Conservation (phyloP, 2,329 filamentous ascomycete genomes). For the Colletotrichum gigasporum region DNA sequence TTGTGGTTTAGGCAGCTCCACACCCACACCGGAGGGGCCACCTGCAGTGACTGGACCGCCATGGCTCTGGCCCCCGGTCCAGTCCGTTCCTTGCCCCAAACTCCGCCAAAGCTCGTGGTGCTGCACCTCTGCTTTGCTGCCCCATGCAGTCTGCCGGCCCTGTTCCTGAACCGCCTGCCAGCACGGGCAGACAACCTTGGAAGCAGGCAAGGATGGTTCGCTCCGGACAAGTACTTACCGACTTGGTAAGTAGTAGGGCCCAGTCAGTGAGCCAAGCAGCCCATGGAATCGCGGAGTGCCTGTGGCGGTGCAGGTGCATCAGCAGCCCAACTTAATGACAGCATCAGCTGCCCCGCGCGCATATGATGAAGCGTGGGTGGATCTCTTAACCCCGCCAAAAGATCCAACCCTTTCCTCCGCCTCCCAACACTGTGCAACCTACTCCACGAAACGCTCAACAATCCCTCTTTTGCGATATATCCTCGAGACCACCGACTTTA, state of each 20-base stretch:
- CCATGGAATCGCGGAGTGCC: neutral
- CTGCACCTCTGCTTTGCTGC: neutral
- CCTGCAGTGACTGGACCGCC: no score
- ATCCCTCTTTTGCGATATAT: conserved; percentile 3
- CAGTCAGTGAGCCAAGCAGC: neutral
- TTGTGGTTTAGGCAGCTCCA: conserved; percentile 8
- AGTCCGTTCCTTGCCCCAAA: conserved; percentile 6
- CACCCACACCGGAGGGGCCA: neutral
- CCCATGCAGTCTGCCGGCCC: neutral
- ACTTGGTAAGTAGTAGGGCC: no score
- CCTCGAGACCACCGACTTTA: neutral
- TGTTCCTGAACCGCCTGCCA: conserved; percentile 5
- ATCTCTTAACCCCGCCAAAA: conserved; percentile 30
- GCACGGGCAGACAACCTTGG: neutral
- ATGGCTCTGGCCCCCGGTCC: neutral
- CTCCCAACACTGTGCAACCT: conserved; percentile 23
- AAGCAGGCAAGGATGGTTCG: neutral
- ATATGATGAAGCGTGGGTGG: conserved; percentile 28
- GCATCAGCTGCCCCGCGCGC: conserved; percentile 32
- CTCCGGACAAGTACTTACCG: no score
- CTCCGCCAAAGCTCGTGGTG: conserved; percentile 3
- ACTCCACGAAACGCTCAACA: conserved; percentile 28
- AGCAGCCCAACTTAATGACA: conserved; percentile 23
- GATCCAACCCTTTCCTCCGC: conserved; percentile 23
- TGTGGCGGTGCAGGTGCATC: conserved; percentile 30